A percentile compares a stretch with the other conserved stretches of the same genome.
phyloP scores from a whole-genome alignment of 805 yeast species.

The Candida schatavii region DNA sequence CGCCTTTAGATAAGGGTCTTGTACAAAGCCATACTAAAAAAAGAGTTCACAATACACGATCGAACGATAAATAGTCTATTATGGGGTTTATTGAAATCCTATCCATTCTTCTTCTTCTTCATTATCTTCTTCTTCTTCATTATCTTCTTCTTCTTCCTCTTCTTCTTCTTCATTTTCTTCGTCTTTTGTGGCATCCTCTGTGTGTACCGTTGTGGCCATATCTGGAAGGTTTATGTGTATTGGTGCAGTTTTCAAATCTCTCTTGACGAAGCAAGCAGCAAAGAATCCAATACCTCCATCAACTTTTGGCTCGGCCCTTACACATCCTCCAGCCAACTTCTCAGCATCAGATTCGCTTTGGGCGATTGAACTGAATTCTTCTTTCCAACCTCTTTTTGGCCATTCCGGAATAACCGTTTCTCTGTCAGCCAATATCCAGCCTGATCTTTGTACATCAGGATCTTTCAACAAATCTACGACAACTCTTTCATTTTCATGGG shows the following conservation, averaged over 20 bases:
- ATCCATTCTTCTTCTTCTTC: constrained; percentile 14
- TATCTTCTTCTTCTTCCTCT: constrained; percentile 4
- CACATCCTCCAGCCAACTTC: constrained; percentile 75
- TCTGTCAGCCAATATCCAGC: constrained; percentile 71
- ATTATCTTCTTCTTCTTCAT: constrained; percentile 2
- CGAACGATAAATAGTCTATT: background rate
- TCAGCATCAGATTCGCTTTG: constrained; percentile 39
- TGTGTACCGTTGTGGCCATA: constrained; percentile 3
- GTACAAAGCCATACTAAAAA: background rate
- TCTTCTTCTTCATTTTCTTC: background rate
- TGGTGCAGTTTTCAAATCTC: background rate
- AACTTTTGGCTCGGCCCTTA: constrained; percentile 76
- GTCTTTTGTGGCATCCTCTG: background rate
- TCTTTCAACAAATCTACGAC: constrained; percentile 76
- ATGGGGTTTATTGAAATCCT: constrained; percentile 12
- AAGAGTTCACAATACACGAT: background rate
- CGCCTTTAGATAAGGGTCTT: constrained; percentile 29
- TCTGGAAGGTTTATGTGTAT: background rate
- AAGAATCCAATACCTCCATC: constrained; percentile 99
- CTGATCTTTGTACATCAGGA: constrained; percentile 54
- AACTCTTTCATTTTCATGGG: constrained; percentile 91
- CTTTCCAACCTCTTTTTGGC: constrained; percentile 78
- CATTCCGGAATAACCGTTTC: constrained; percentile 73
- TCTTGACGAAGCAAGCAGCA: constrained; percentile 80
- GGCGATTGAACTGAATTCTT: constrained; percentile 57